Conservation (phyloP, 139 green algal species). For the Closterium sp. region DNA sequence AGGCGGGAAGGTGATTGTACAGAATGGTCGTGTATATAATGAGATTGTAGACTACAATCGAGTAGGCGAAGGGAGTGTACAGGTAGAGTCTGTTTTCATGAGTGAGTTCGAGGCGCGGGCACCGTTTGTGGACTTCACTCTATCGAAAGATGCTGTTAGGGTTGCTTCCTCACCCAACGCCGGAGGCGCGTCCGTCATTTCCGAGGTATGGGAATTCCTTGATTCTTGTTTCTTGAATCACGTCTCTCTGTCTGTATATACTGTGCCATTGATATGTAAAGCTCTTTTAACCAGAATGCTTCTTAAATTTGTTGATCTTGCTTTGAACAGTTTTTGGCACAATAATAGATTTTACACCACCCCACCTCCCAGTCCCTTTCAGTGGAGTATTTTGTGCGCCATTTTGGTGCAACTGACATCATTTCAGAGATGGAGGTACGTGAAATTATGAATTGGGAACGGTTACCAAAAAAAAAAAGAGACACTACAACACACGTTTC, state of each 20-base stretch:
- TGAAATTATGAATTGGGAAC: neutral
- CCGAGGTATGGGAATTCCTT: constrained; percentile 9
- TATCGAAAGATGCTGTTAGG: constrained; percentile 1
- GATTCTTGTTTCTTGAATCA: neutral
- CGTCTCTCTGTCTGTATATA: too few species aligned
- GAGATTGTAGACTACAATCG: neutral
- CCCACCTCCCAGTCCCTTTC: constrained; percentile 38
- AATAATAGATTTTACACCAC: neutral
- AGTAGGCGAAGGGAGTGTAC: neutral
- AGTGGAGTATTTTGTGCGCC: constrained; percentile 44
- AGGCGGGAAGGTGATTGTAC: neutral
- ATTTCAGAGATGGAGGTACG: constrained; percentile 49
- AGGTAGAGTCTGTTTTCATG: constrained; percentile 6
- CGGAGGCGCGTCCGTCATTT: constrained; percentile 35
- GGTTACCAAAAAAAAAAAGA: too few species aligned
- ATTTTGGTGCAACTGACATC: constrained; percentile 43
- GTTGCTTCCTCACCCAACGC: constrained; percentile 42
- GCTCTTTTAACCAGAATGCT: too few species aligned
- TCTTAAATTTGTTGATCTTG: too few species aligned
- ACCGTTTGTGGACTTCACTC: constrained; percentile 35
- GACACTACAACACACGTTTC: too few species aligned
- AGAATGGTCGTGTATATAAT: neutral
- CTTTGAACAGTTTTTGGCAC: too few species aligned
- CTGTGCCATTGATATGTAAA: too few species aligned
- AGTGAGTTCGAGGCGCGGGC: constrained; percentile 19